Evolutionary conservation across 352 stramenopile genomes (phyloP).

Genomic region (Globisporangium heterothallicum): DNA sequence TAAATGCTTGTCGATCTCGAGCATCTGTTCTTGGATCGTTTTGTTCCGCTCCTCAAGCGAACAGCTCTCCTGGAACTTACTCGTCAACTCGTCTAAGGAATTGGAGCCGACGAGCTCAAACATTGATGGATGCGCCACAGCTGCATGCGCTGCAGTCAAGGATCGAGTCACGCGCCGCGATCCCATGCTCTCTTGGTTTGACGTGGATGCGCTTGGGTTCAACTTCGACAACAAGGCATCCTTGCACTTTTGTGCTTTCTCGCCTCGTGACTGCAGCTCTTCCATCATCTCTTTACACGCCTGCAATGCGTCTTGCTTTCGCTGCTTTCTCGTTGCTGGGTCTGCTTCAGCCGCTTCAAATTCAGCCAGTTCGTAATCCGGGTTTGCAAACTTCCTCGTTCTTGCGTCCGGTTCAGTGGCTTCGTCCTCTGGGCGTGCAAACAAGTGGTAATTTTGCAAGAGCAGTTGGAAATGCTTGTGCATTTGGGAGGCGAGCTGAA

Average conservation of each 20-base stretch:
- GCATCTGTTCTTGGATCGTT: constrained; percentile 49
- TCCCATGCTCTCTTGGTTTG: constrained; percentile 14
- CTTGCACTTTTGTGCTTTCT: constrained; percentile 62
- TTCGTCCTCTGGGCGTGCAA: constrained; percentile 16
- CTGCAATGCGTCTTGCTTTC: constrained; percentile 2
- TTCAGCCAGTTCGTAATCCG: not conserved
- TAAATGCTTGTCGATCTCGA: constrained; percentile 71
- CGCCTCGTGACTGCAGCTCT: constrained; percentile 57
- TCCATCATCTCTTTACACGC: constrained; percentile 61
- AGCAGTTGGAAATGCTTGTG: constrained; percentile 85
- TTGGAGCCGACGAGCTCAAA: constrained; percentile 78
- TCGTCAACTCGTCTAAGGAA: constrained; percentile 46
- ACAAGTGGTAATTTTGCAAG: constrained; percentile 63
- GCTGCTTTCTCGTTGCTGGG: not conserved
- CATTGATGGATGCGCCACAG: constrained; percentile 78
- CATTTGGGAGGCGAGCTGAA: constrained; percentile 83
- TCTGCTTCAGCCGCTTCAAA: constrained; percentile 1
- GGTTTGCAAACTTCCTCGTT: not conserved
- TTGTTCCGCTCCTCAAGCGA: constrained; percentile 45
- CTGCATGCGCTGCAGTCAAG: constrained; percentile 69
- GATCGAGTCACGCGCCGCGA: constrained; percentile 69
- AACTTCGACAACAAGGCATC: constrained; percentile 60
- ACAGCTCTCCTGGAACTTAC: constrained; percentile 35
- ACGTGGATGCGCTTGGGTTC: constrained; percentile 18
- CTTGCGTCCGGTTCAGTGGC: not conserved